Evolutionary conservation across 495 filamentous ascomycete genomes (phyloP), one percentile per base, ranked within the genome.

Genomic region (Penicillium verhagenii): DNA sequence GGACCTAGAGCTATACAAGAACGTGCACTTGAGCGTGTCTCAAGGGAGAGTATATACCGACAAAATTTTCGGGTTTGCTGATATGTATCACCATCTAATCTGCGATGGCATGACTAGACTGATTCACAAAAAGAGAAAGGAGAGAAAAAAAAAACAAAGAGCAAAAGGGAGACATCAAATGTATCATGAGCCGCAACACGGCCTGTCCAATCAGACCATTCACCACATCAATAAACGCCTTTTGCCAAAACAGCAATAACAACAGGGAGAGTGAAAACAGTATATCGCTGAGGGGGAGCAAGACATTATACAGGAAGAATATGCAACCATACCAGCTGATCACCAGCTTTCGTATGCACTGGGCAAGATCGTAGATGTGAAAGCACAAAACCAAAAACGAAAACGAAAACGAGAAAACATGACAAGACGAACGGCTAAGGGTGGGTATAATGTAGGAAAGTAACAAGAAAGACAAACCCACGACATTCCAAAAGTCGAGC

Each of bases 251-350:
- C 50, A 57, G 9, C 26, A 43, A n/a, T n/a, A 44, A 31, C 20
- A 33, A 24, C 49, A 52, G 38, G 43, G 25, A 31, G 6, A 24
- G 16, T 19, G 46, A 21, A 20, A 25, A 46, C 21, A 28, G 23
- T 55, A 57, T 51, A 54, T 52, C 31, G 42, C 45, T 47, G 40
- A 11, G 25, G 18, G 47, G 23, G 24, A 50, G 10, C 23, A 31
- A 63, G 44, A 56, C 60, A 59, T 59, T 63, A 56, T 63, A 63
- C 53, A 63, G 48, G 45, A 45, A 58, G 20, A 54, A 44, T 43
- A 50, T 47, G 55, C 47, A 58, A 58, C 23, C 48, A 53, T 56
- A 29, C 52, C n/a, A 50, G 40, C 35, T 54, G 46, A 56, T 52
- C 48, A 54, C 19, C 48, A 37, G 45, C 48, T 48, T 42, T 50